phyloP scores from a whole-genome alignment of 768 basidiomycete genomes.

The Leccinum longicurvipes region DNA sequence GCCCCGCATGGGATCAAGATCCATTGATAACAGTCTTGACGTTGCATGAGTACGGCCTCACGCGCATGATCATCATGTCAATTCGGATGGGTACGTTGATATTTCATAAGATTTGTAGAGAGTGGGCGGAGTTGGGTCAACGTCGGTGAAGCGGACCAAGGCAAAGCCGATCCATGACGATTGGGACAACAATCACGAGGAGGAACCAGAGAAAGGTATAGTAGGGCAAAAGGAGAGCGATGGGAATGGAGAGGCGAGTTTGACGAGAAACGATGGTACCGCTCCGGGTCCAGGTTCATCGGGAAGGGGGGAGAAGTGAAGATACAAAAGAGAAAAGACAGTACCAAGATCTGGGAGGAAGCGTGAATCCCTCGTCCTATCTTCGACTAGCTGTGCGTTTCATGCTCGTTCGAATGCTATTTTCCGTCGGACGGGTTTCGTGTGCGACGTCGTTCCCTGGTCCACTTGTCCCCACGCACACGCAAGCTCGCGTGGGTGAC shows the following conservation, averaged over 20 bases:
- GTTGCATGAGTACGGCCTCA: conserved; percentile 3
- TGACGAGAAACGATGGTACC: conserved; percentile 26
- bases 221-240: too few species aligned
- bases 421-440: background rate
- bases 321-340: conserved; percentile 22
- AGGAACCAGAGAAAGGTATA: too few species aligned
- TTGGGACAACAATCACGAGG: conserved; percentile 61
- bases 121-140: background rate
- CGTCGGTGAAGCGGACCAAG: background rate
- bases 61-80: background rate
- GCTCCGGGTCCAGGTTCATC: background rate
- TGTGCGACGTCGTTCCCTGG: background rate
- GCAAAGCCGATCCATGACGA: conserved; percentile 39
- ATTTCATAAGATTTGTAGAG: background rate
- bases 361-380: too few species aligned
- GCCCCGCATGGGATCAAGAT: conserved; percentile 19
- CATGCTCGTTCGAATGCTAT: conserved; percentile 9
- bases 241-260: background rate
- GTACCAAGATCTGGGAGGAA: conserved; percentile 61
- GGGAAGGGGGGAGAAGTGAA: background rate
- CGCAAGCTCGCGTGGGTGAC: background rate
- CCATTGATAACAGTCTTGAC: conserved; percentile 2
- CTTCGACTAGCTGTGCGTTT: background rate
- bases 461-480: background rate
- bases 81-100: background rate